Evolutionary conservation across 192 early-diverging fungal genomes (phyloP).

Genomic region (Coemansia sp.): DNA sequence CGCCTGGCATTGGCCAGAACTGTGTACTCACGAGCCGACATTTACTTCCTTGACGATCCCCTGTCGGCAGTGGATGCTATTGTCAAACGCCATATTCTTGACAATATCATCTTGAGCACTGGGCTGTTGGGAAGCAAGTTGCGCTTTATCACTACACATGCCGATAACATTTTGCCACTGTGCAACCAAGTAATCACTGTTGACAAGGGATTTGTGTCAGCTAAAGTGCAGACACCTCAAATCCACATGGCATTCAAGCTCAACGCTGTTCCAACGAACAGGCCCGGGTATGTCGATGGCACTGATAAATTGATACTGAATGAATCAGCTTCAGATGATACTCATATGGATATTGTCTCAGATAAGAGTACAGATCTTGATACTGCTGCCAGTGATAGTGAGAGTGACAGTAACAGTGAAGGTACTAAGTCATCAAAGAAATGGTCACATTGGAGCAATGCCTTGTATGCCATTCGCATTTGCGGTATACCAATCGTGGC

Average conservation of each 20-base stretch:
- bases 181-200: slow-evolving; percentile 26
- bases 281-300: neutral
- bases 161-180: slow-evolving; percentile 20
- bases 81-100: slow-evolving; percentile 64
- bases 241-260: neutral
- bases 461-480: slow-evolving; percentile 45
- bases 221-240: slow-evolving; percentile 52
- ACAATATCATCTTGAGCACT: slow-evolving; percentile 57
- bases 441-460: slow-evolving; percentile 49
- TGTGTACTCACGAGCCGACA: slow-evolving; percentile 67
- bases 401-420: no score
- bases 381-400: no score
- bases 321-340: neutral
- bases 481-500: neutral
- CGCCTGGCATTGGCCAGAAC: slow-evolving; percentile 66
- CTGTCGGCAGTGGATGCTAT: slow-evolving; percentile 68
- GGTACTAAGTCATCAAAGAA: neutral
- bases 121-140: slow-evolving; percentile 58
- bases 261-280: slow-evolving; percentile 26
- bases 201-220: slow-evolving; percentile 4
- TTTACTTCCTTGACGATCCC: slow-evolving; percentile 72
- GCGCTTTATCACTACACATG: slow-evolving; percentile 48
- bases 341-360: neutral
- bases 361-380: no score
- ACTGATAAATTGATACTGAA: neutral